Conservation (phyloP, 768 basidiomycete genomes). For the Auricularia sp. region DNA sequence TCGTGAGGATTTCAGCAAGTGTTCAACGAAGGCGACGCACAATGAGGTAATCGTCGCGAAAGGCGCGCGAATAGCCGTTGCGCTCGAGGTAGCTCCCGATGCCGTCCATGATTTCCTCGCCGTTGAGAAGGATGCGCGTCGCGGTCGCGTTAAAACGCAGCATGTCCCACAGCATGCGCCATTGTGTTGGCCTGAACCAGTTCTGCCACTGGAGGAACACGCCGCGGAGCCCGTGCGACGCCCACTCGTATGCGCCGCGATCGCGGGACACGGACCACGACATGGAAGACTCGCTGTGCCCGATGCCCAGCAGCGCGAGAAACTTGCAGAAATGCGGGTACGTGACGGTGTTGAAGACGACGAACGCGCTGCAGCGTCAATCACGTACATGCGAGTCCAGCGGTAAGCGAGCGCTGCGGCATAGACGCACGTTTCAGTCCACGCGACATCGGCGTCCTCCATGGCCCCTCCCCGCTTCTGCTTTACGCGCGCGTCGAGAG, state of each 20-base stretch:
- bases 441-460: slow-evolving; percentile 19
- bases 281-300: slow-evolving; percentile 19
- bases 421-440: slow-evolving; percentile 14
- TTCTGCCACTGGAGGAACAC: slow-evolving; percentile 24
- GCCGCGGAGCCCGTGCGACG: slow-evolving; percentile 18
- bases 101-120: slow-evolving; percentile 9
- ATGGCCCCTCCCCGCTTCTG: slow-evolving; percentile 11
- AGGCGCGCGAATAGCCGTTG: slow-evolving; percentile 24
- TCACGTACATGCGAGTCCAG: no score
- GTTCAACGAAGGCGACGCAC: slow-evolving; percentile 11
- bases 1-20: neutral
- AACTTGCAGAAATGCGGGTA: slow-evolving; percentile 29
- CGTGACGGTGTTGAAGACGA: slow-evolving; percentile 27
- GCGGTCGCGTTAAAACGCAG: slow-evolving; percentile 26
- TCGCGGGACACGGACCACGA: slow-evolving; percentile 26
- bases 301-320: slow-evolving; percentile 16
- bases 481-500: slow-evolving; percentile 9
- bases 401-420: neutral
- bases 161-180: slow-evolving; percentile 24
- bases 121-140: slow-evolving; percentile 3
- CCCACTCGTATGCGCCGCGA: slow-evolving; percentile 26
- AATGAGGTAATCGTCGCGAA: slow-evolving; percentile 27
- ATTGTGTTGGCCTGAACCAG: slow-evolving; percentile 21
- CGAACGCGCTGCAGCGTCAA: slow-evolving; percentile 11
- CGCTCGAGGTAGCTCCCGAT: slow-evolving; percentile 22